These are phyloP conservation scores for Solanum sparsipilum DNA, from an alignment of 257 asterid species.

Conservation along the genomic window DNA sequence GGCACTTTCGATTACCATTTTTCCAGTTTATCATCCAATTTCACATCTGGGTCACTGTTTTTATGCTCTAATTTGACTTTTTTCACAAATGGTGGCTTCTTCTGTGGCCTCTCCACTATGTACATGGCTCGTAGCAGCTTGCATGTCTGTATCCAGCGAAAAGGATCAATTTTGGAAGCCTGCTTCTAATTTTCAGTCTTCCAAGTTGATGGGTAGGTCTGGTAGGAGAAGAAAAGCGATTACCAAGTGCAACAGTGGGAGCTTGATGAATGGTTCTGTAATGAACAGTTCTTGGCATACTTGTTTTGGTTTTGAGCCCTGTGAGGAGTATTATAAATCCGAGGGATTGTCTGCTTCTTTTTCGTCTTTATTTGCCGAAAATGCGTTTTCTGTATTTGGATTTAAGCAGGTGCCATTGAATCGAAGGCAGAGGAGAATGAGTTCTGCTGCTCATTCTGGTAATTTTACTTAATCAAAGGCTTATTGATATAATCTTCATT, in stretches of 20 bases:
- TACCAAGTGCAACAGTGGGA: conserved; percentile 7
- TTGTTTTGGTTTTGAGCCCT: conserved; percentile 20
- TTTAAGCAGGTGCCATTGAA: conserved; percentile 5
- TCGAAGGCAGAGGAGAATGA: conserved; percentile 11
- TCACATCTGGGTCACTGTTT: neutral
- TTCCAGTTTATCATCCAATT: neutral
- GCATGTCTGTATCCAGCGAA: conserved; percentile 26
- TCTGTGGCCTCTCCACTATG: conserved; percentile 29
- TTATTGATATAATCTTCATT: neutral
- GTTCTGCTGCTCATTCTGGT: conserved; percentile 14
- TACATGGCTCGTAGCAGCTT: conserved; percentile 34
- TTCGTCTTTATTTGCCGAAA: conserved; percentile 10
- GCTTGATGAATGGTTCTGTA: conserved; percentile 11
- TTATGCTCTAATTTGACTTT: neutral
- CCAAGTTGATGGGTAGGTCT: conserved; percentile 12
- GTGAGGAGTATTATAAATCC: conserved; percentile 15
- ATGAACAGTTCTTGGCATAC: conserved; percentile 5
- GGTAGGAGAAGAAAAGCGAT: conserved; percentile 9
- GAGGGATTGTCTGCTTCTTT: conserved; percentile 9
- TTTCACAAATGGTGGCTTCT: conserved; percentile 12
- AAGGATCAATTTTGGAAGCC: neutral
- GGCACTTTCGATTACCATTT: neutral
- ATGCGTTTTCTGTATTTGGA: conserved; percentile 12
- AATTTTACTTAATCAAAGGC: neutral
- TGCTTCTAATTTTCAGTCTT: neutral